These are phyloP conservation scores for Suhomyces taliae DNA, from an alignment of 1,139 yeast genomes.

Conservation along the genomic window DNA sequence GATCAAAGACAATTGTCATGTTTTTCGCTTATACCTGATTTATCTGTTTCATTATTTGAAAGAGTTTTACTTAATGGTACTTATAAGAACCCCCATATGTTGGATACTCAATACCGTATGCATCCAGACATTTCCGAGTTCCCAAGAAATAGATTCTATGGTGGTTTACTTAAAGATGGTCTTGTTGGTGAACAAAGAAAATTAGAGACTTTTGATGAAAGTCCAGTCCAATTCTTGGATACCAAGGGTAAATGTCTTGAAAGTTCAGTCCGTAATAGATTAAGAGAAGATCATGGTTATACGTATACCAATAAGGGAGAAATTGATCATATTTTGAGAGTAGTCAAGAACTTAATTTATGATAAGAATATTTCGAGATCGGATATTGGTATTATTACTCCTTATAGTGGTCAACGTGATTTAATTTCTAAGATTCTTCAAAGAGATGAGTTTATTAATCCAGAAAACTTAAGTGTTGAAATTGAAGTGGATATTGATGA, in stretches of 20 bases:
- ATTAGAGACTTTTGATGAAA: conserved; percentile 37
- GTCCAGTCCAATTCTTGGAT: conserved; percentile 58
- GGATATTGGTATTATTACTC: conserved; percentile 67
- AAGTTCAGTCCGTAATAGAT: conserved; percentile 43
- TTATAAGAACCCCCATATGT: conserved; percentile 61
- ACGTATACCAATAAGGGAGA: conserved; percentile 58
- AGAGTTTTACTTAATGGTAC: conserved; percentile 57
- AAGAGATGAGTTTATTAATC: conserved; percentile 56
- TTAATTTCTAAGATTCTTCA: conserved; percentile 52
- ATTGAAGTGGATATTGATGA: conserved; percentile 60
- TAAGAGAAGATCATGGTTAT: conserved; percentile 51
- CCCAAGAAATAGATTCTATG: conserved; percentile 58
- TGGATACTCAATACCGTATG: conserved; percentile 74
- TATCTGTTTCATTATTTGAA: conserved; percentile 60
- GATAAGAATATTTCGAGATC: conserved; percentile 52
- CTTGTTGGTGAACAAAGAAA: conserved; percentile 50
- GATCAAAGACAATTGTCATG: conserved; percentile 67
- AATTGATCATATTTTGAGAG: conserved; percentile 44
- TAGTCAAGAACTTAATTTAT: conserved; percentile 49
- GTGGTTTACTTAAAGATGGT: conserved; percentile 58
- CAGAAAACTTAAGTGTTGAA: conserved; percentile 46
- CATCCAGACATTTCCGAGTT: conserved; percentile 63
- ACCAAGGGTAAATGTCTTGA: conserved; percentile 46
- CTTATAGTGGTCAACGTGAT: conserved; percentile 74
- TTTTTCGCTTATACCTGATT: conserved; percentile 62